Base-by-base conservation (phyloP, 1,139 yeast species). In the Casaregolazyma suthepensis region DNA sequence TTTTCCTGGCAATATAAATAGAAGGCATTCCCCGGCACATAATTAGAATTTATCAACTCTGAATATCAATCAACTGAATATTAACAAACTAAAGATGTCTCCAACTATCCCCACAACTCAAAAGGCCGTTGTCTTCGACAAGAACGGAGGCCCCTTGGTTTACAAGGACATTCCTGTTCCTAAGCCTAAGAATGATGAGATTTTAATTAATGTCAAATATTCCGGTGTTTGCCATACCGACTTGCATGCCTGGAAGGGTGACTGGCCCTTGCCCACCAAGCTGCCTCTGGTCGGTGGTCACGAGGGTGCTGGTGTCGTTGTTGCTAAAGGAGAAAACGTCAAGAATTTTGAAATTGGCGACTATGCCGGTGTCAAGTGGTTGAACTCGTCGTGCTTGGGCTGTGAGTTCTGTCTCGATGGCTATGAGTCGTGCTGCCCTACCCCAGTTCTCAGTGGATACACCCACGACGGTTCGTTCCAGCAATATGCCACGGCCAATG, bases 261-360 rank as follows among this genome's bases (percentile, higher is more conserved):
- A 83, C 70, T 83, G 86, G 86, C 85, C 86, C 55, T 69, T 81
- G 63, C 74, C 73, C 53, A 78, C 83, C 60, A 83, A 83, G 70
- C 75, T 81, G 59, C 89, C 89, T 20, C 73, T 83, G 61, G 87
- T 84, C 52, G 90, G 89, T 59, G 94, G 94, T 65, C 94, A 86
- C 75, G 94, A 86, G 73, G 93, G 93, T 73, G 90, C 91, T 42
- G 94, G 94, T 71, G 80, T 81, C 42, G 93, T 86, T 59, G 91
- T 85, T 56, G 89, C 78, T 61, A 80, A 75, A 66, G 94, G 93
- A 66, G 74, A 74, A 46, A 76, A 80, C 61, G 94, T 85, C 61
- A 77, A 73, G 63, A 83, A 84, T 67, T 84, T 86, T 75, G 78
- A 84, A 66, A 69, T 84, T 64, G 94, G 94, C 65, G 93, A 86